phyloP scores from a whole-genome alignment of 352 stramenopile species.

The Pythium chondricola region DNA sequence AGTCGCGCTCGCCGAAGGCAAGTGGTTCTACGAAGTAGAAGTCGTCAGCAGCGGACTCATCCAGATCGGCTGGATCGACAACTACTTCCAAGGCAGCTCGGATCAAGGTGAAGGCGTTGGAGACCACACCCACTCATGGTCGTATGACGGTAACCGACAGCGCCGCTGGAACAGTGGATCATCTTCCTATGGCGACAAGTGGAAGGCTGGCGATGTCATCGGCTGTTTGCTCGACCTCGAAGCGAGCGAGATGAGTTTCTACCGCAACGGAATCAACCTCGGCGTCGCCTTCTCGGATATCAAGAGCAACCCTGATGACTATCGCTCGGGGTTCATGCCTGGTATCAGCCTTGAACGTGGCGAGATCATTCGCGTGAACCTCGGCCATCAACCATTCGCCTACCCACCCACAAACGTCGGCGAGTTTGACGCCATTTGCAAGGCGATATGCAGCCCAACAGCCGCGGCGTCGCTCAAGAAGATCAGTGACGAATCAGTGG shows the following conservation, averaged over 20 bases:
- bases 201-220: conserved; percentile 89
- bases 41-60: conserved; percentile 88
- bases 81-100: conserved; percentile 87
- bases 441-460: conserved; percentile 40
- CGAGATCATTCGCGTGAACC: conserved; percentile 84
- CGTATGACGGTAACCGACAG: conserved; percentile 89
- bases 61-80: conserved; percentile 91
- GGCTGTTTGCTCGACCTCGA: conserved; percentile 86
- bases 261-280: conserved; percentile 81
- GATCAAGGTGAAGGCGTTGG: conserved; percentile 89
- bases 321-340: conserved; percentile 68
- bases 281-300: conserved; percentile 73
- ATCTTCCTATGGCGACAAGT: conserved; percentile 86
- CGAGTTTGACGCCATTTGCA: conserved; percentile 64
- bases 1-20: conserved; percentile 68
- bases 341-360: conserved; percentile 82
- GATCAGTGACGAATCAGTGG: neutral
- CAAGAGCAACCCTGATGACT: conserved; percentile 38
- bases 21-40: conserved; percentile 94
- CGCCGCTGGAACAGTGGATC: conserved; percentile 89
- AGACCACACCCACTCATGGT: conserved; percentile 90
- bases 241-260: conserved; percentile 80
- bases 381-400: conserved; percentile 74
- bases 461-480: conserved; percentile 32
- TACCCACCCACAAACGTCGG: conserved; percentile 53